Percentiles rank a stretch among this genome's conserved stretches.
Conservation (phyloP, 2,329 filamentous ascomycete genomes). For the Arthrobotrys sphaeroides region DNA sequence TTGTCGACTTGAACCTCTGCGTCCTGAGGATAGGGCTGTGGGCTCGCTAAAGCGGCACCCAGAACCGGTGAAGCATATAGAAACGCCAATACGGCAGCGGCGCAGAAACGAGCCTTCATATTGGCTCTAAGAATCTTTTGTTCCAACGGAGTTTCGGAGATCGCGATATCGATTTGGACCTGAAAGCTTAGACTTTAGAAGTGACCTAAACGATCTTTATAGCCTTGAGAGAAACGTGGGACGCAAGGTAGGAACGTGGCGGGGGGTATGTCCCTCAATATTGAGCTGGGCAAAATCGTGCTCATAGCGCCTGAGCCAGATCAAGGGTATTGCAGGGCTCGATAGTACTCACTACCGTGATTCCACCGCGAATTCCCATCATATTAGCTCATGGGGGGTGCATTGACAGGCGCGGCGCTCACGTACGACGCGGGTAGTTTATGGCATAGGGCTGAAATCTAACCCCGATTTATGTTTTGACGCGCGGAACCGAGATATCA, state of each 20-base stretch:
- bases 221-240: slow-evolving; percentile 1
- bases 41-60: slow-evolving; percentile 14
- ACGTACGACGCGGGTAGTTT: not conserved
- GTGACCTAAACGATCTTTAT: not conserved
- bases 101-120: slow-evolving; percentile 11
- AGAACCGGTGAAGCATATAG: slow-evolving; percentile 32
- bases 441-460: not conserved
- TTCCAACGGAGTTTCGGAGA: not conserved
- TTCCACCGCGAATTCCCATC: slow-evolving; percentile 16
- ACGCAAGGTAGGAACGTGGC: not conserved
- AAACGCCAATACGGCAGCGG: slow-evolving; percentile 25
- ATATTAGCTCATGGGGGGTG: not conserved
- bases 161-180: not conserved
- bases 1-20: slow-evolving; percentile 1
- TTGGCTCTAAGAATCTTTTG: not conserved
- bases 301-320: slow-evolving; percentile 11
- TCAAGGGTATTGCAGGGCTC: slow-evolving; percentile 1
- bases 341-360: not conserved
- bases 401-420: not conserved
- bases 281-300: slow-evolving; percentile 31
- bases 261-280: slow-evolving; percentile 42
- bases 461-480: not conserved
- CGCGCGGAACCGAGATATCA: not conserved
- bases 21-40: slow-evolving; percentile 12
- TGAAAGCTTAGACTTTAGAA: not conserved